Percentiles rank a stretch among this genome's conserved stretches.
Conservation (phyloP, 805 yeast genomes). For the Candida railenensis region DNA sequence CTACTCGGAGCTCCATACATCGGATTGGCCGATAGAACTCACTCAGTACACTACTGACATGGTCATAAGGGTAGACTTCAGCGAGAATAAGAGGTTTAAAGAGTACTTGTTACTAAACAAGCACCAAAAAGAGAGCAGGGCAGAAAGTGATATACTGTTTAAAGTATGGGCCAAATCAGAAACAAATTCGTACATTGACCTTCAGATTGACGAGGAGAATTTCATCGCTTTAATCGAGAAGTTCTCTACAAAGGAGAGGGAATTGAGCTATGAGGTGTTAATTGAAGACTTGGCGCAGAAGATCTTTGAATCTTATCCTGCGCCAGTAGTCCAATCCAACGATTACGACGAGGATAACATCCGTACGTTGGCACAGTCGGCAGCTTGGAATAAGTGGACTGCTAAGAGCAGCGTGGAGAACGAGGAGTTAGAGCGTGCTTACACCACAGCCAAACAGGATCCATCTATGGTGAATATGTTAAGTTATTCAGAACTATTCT, state of each 20-base stretch:
- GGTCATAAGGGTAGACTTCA: slow-evolving; percentile 45
- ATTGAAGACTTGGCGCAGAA: slow-evolving; percentile 58
- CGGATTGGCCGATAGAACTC: slow-evolving; percentile 40
- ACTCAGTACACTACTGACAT: slow-evolving; percentile 38
- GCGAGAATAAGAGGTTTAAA: slow-evolving; percentile 14
- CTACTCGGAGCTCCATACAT: slow-evolving; percentile 24
- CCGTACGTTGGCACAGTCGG: background rate
- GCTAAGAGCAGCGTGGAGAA: slow-evolving; percentile 15
- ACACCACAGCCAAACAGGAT: slow-evolving; percentile 2
- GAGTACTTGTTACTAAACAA: slow-evolving; percentile 19
- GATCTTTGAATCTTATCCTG: slow-evolving; percentile 55
- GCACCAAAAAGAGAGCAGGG: slow-evolving; percentile 6
- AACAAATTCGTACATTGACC: slow-evolving; percentile 7
- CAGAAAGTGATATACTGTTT: background rate
- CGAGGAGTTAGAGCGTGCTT: slow-evolving; percentile 11
- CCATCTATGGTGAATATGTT: background rate
- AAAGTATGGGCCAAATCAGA: slow-evolving; percentile 7
- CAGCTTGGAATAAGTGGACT: slow-evolving; percentile 6
- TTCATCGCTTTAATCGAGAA: slow-evolving; percentile 20
- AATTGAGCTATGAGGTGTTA: slow-evolving; percentile 36
- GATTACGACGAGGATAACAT: background rate
- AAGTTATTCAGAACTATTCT: slow-evolving; percentile 52
- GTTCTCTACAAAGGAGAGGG: slow-evolving; percentile 14
- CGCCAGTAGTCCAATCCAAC: background rate
- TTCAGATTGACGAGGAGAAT: slow-evolving; percentile 24